These are phyloP conservation scores for Teunomyces aglyptinius DNA, from an alignment of 805 yeast species.

Conservation along the genomic window DNA sequence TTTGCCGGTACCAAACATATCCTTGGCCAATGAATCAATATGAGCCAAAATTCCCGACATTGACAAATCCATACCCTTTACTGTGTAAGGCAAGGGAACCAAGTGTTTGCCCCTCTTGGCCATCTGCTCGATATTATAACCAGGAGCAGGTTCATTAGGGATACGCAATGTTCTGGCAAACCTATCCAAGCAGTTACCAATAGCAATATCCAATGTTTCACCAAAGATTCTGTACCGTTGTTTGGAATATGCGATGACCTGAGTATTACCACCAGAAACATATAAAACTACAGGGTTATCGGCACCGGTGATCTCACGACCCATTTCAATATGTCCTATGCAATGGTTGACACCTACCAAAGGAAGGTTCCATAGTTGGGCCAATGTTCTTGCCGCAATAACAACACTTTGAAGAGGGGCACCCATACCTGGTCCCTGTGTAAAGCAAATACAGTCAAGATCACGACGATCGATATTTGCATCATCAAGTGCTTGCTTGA, in stretches of 20 bases:
- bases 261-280: conserved; percentile 98
- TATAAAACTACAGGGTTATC: conserved; percentile 94
- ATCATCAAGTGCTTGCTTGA: conserved; percentile 62
- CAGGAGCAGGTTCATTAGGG: conserved; percentile 94
- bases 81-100: conserved; percentile 89
- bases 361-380: conserved; percentile 79
- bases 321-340: conserved; percentile 98
- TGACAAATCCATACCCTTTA: conserved; percentile 96
- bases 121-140: conserved; percentile 92
- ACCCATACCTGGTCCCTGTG: conserved; percentile 99
- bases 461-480: conserved; percentile 53
- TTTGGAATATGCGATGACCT: conserved; percentile 92
- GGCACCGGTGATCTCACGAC: conserved; percentile 97
- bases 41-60: conserved; percentile 94
- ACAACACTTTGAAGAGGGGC: conserved; percentile 95
- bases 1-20: conserved; percentile 49
- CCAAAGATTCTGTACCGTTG: conserved; percentile 97
- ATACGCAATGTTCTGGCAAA: conserved; percentile 90
- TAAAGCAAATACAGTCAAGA: conserved; percentile 82
- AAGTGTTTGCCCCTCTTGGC: conserved; percentile 68
- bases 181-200: conserved; percentile 94
- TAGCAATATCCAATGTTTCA: conserved; percentile 97
- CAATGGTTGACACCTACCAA: conserved; percentile 96
- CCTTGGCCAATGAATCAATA: conserved; percentile 78
- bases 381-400: conserved; percentile 83